Percentiles rank a stretch among this genome's conserved stretches.
Conservation (phyloP, 345 rosid species). For the Eucalyptus dawsonii region DNA sequence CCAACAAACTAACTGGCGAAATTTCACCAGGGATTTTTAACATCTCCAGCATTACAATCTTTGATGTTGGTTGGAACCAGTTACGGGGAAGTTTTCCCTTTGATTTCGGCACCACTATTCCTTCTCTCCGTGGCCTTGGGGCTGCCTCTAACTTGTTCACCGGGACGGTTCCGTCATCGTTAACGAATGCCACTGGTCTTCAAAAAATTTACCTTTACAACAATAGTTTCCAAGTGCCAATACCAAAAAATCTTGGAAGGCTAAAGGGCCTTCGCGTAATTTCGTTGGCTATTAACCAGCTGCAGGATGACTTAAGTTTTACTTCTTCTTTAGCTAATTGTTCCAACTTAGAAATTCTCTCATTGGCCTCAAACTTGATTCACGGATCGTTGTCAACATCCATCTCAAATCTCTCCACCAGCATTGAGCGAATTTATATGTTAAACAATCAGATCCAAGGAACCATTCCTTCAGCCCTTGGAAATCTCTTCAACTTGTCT, state of each 20-base stretch:
- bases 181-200: background rate
- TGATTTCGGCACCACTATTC: too few relatives aligned
- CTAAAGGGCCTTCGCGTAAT: accelerated
- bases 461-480: background rate
- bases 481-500: background rate
- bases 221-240: background rate
- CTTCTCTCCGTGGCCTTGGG: too few relatives aligned
- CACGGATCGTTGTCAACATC: background rate
- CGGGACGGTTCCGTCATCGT: accelerated
- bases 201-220: accelerated
- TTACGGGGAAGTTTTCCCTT: too few relatives aligned
- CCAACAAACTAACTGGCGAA: accelerated
- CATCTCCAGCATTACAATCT: accelerated
- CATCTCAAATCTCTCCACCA: background rate
- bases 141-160: too few relatives aligned
- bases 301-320: too few relatives aligned
- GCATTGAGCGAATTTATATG: too few relatives aligned
- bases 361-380: background rate
- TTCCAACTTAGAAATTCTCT: too few relatives aligned
- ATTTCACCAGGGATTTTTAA: background rate
- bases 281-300: too few relatives aligned
- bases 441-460: background rate
- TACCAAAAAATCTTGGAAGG: background rate
- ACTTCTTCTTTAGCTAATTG: too few relatives aligned
- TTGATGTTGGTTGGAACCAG: background rate